A percentile compares a stretch with the other conserved stretches of the same genome.
Evolutionary conservation across 1,284 basidiomycete genomes (phyloP).

Genomic region (Irpex rosettiformis): DNA sequence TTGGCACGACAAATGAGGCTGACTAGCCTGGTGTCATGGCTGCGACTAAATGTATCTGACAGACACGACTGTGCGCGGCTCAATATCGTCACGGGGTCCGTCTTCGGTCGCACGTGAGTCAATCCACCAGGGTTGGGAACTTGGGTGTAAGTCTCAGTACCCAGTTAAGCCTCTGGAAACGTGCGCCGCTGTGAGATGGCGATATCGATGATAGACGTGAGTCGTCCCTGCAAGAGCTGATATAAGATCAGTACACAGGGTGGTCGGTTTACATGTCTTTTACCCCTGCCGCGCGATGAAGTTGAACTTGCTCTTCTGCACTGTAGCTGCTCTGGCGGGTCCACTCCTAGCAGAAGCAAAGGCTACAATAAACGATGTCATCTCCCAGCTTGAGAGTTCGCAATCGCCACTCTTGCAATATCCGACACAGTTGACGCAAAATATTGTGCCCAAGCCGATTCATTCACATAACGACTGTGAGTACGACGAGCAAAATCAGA

Average conservation of each 20-base stretch:
- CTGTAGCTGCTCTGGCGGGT: not conserved
- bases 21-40: not conserved
- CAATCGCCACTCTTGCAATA: conserved; percentile 43
- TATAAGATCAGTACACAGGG: not conserved
- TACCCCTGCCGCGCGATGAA: not conserved
- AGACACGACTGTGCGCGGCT: not conserved
- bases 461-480: conserved; percentile 57
- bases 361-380: conserved; percentile 34
- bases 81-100: not conserved
- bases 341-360: conserved; percentile 15
- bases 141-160: not conserved
- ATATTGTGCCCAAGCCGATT: conserved; percentile 46
- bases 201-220: not conserved
- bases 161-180: not conserved
- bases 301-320: not conserved
- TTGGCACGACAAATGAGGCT: not conserved
- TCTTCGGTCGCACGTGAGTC: conserved; percentile 1
- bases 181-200: not conserved
- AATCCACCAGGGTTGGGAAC: not conserved
- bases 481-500: conserved; percentile 12
- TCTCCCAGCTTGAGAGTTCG: conserved; percentile 35
- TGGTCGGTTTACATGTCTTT: not conserved
- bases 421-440: conserved; percentile 49
- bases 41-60: not conserved
- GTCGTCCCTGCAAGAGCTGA: not conserved